Evolutionary conservation across 2,329 filamentous ascomycete genomes (phyloP).

Genomic region (Penicillium olsonii): DNA sequence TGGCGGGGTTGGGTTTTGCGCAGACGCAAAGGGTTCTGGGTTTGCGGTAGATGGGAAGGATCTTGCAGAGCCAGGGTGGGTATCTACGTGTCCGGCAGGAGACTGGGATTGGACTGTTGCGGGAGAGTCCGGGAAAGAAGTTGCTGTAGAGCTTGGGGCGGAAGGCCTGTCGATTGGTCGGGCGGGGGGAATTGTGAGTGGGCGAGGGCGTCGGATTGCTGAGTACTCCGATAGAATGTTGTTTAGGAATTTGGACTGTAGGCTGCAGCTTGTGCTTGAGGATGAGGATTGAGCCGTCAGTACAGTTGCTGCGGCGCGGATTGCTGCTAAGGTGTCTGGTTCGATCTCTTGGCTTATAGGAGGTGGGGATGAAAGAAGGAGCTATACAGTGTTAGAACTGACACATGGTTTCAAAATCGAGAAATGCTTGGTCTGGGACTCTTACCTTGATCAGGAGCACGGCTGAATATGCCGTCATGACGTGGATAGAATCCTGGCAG

Average conservation of each 20-base stretch:
- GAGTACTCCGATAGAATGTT: background rate
- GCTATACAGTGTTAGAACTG: background rate
- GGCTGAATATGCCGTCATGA: conserved; percentile 45
- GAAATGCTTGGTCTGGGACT: background rate
- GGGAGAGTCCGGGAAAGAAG: background rate
- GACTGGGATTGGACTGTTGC: background rate
- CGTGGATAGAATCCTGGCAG: conserved; percentile 45
- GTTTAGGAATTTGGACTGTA: background rate
- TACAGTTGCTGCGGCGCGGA: background rate
- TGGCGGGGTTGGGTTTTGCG: background rate
- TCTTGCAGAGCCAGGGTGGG: background rate
- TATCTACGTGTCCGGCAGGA: background rate
- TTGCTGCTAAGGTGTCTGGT: background rate
- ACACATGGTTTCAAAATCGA: too few species aligned
- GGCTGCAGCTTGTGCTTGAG: background rate
- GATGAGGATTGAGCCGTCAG: background rate
- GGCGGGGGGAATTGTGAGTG: background rate
- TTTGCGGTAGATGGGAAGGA: background rate
- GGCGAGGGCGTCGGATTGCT: background rate
- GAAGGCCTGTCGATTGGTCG: background rate
- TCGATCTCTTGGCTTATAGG: background rate
- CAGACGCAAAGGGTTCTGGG: background rate
- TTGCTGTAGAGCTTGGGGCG: background rate
- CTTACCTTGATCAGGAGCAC: conserved; percentile 35
- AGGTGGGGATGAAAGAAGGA: background rate